Evolutionary conservation across 176 grass and related monocot species (phyloP), one percentile per base, ranked within the genome.

Genomic region (Thalia dealbata): DNA sequence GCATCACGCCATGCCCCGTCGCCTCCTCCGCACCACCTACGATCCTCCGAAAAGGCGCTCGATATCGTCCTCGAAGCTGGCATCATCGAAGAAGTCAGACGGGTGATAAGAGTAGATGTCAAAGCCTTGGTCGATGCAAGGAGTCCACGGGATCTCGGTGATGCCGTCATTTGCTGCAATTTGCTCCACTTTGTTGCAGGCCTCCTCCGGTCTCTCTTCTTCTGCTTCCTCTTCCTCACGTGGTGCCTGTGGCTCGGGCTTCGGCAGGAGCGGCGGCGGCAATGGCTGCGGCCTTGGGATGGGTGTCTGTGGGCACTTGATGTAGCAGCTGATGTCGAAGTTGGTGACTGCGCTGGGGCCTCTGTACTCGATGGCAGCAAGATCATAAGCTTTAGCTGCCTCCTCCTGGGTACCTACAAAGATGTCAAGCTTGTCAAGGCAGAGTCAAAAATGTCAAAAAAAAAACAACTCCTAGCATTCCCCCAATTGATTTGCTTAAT

Each of bases 371-470:
- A 97, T 86, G n/a, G 95, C 90, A 38, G 95, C 95, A 66, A 97
- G 90, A 84, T 97, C 95, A 75, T 97, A 97, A 18, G 95, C 95
- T 81, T 86, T 86, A 24, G 95, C 95, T 64, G 90, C 95, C 81
- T 91, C 95, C 72, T 92, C 95, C 84, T 97, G 80, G 42, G 90
- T 97, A 75, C 82, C 95, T 97, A 80, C 51, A 52, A 3, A 43
- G 61, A 70, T 44, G 21, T 10, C 11, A 45, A 15, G 7, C 45
- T 24, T 18, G 24, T 26, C 42, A 12, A 69, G 19, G 3, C 10
- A 28, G 6, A 12, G 8, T 15, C 23, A 28, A n/a, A n/a, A n/a
- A n/a, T n/a, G n/a, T 2, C 3, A 28, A 27, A 10, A 7, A 16
- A 50, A 51, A 23, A 2, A 51, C 13, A 32, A 35, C 13, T 24